Evolutionary conservation across 345 rosid genomes (phyloP), one percentile per base, ranked within the genome.

Genomic region (Angophora floribunda): DNA sequence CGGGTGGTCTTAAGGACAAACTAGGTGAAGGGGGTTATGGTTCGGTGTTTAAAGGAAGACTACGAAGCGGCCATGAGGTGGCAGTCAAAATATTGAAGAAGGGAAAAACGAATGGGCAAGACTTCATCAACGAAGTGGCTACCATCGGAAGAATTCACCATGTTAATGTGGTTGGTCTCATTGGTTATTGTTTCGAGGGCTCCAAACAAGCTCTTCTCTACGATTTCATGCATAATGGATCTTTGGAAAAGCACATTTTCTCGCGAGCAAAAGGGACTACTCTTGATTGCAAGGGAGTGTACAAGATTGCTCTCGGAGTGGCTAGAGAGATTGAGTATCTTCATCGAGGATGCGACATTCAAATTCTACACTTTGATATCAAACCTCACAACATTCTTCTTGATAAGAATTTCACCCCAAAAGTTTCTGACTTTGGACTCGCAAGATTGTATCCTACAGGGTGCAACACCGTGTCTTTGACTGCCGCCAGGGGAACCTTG

Each of bases 41-140:
- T 55, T 55, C 61, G 0, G 61, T 55, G 61, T 55, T 55, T 12
- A 55, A 55, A 57, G 63, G 63, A 22, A 24, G n/a, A 57, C 63
- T 57, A 0, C 2, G 13, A 4, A 57, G 63, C 0, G 63, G 63
- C 5, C 13, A 6, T 0, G 13, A 57, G 2, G 63, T 57, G 2
- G 63, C 6, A 0, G n/a, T 57, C 6, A 57, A 57, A 9, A 57
- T 57, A 2, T 2, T 57, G 3, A 57, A 57, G 63, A 57, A 24
- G 0, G 63, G 63, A 6, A 24, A 57, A 57, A 2, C 63, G 0
- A 24, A 57, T 0, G n/a, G 13, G n/a, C 63, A 57, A 0, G 63
- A 57, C n/a, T 57, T 57, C 13, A 57, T 57, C 1, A 57, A 0
- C 1, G 63, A 57, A 57, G n/a, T 24, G n/a, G 63, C 63, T 2